Evolutionary conservation across 2,329 filamentous ascomycete genomes (phyloP).

Genomic region (Paraphaeosphaeria minitans): DNA sequence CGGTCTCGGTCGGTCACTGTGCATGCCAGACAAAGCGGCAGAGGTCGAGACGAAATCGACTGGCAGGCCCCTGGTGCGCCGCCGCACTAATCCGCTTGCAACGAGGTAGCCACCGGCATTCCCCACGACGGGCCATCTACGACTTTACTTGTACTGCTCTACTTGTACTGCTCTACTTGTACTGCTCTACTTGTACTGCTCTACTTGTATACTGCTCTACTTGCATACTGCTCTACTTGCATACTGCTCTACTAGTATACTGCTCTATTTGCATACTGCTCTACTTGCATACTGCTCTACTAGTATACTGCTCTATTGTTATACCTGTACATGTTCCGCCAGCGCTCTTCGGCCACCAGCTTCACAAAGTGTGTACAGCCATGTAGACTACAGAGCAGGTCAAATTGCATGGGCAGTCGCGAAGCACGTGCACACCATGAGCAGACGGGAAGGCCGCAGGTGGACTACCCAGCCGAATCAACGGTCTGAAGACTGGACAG

Average conservation of each 20-base stretch:
- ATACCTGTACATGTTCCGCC: not conserved
- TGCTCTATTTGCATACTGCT: too few relatives aligned
- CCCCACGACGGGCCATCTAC: conserved; percentile 28
- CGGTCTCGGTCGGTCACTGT: conserved; percentile 21
- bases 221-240: too few relatives aligned
- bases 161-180: too few relatives aligned
- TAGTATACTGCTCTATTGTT: too few relatives aligned
- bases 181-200: too few relatives aligned
- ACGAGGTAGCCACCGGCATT: conserved; percentile 21
- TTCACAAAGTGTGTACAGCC: not conserved
- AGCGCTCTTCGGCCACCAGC: not conserved
- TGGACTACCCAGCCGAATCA: not conserved
- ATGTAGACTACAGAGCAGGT: not conserved
- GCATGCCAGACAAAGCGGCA: conserved; percentile 8
- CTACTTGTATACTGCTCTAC: too few relatives aligned
- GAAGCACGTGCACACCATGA: not conserved
- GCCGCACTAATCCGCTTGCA: conserved; percentile 26
- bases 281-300: too few relatives aligned
- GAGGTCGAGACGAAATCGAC: conserved; percentile 8
- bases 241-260: too few relatives aligned
- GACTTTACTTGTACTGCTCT: too few relatives aligned
- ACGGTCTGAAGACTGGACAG: not conserved
- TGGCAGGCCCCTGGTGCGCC: conserved; percentile 23
- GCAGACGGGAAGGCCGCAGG: not conserved
- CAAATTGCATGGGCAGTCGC: not conserved